Base-by-base conservation (phyloP, 192 early-diverging fungal species). In the Phycomyces nitens region DNA sequence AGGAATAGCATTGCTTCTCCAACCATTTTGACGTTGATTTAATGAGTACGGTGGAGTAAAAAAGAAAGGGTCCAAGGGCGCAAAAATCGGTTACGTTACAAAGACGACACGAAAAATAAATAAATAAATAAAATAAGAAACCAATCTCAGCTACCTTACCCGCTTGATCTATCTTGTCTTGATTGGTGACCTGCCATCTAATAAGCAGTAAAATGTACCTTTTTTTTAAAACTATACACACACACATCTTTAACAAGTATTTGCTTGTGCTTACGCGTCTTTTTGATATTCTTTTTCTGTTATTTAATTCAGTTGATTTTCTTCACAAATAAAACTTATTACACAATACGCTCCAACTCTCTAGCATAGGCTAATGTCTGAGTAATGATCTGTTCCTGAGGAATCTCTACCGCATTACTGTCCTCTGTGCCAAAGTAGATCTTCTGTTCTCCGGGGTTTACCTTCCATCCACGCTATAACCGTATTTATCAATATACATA, bases 271-370 rank as follows among this genome's bases (percentile, higher is more conserved):
- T 34, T 34, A 34, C 29, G 29, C 29, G 29, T 34, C 29, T 34
- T 34, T 34, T 34, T 2, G 7, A 5, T 34, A 34, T 34, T 50
- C 16, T 50, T 50, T 50, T 50, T 40, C 3, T 24, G 53, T 3
- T 42, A 56, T n/a, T 20, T 26, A 21, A 9, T n/a, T 58, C 15
- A 16, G 0, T 58, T 58, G n/a, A 10, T 14, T 16, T 20, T 61
- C 42, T 47, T 62, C 23, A 62, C 29, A 34, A 7, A 34, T 34
- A 34, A 34, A 7, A 34, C 29, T 34, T 62, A 68, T 78, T 90
- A 92, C 58, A 94, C 95, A 79, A 99, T 99, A 60, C 92, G 89
- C 75, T 99, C 97, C 62, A 99, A 83, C 79, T 99, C 97, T 58
- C 84, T 77, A 12, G 97, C 97, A 76, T 99, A 99, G 15, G 79